These are phyloP conservation scores for Pisolithus marmoratus DNA, from an alignment of 768 basidiomycete genomes.

Conservation along the genomic window DNA sequence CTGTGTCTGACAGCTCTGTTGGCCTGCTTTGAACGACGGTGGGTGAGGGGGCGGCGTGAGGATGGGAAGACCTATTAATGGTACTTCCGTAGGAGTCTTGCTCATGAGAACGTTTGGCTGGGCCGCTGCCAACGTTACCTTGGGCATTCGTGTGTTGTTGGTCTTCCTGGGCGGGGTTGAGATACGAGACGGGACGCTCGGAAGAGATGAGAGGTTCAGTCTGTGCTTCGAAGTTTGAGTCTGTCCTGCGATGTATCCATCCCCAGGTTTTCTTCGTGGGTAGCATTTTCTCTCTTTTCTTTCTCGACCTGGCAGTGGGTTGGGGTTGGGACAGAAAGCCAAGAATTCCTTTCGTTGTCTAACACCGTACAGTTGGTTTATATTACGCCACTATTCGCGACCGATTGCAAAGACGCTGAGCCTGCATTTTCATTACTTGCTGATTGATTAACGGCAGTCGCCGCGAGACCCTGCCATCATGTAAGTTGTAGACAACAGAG, in stretches of 20 bases:
- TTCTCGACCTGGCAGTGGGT: not conserved
- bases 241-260: conserved; percentile 9
- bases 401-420: no score
- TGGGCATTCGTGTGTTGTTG: no score
- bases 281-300: not conserved
- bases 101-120: no score
- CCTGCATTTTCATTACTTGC: no score
- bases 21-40: conserved; percentile 1
- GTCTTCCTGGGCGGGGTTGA: no score
- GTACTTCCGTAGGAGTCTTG: no score
- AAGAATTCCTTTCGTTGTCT: conserved; percentile 3
- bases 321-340: not conserved
- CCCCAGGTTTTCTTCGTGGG: conserved; percentile 10
- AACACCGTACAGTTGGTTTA: not conserved
- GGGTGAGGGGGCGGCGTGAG: not conserved
- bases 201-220: conserved; percentile 10
- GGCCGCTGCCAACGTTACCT: no score
- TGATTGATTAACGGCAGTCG: no score
- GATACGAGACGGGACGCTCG: not conserved
- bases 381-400: no score
- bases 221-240: conserved; percentile 11
- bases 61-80: no score
- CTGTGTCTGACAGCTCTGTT: not conserved
- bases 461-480: no score
- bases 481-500: no score